Base-by-base conservation (phyloP, 1,284 basidiomycete genomes). In the Moniliophthora roreri region DNA sequence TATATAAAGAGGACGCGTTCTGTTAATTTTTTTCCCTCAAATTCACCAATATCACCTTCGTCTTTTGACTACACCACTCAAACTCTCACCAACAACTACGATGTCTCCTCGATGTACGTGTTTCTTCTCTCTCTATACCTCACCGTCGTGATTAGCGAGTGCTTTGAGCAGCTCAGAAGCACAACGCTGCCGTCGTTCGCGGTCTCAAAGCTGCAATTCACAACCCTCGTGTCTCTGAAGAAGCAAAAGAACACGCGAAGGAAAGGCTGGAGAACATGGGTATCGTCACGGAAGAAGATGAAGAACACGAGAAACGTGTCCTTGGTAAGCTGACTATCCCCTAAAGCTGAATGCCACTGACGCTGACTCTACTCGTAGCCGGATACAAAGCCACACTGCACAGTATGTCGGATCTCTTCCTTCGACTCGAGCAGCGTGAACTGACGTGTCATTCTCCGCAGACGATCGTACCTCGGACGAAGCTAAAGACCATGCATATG, bases 131-230 rank as follows among this genome's bases (percentile, higher is more conserved):
- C 11, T 6, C 6, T 32, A 11, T 32, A 32, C 11, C 28, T 32
- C 11, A 6, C 11, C 28, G 11, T 32, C 11, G 28, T 32, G 6
- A 11, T 11, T 32, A 11, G 11, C 28, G 28, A 6, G 28, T 32
- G 7, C 28, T 11, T 6, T 32, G 11, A 6, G 7, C 28, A 32
- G 28, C 40, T 41, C 40, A 20, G 18, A 45, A 55, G 40, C 47
- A 53, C 42, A 41, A 47, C 24, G 28, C 41, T 24, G 34, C 73
- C 60, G 76, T 81, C 51, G 74, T 71, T 34, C 78, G 76, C 0
- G 80, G 82, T 42, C 70, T 81, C 60, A 82, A 81, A 62, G 78
- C 80, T n/a, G 70, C 80, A 18, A 69, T 82, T 15, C 63, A 73
- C 55, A 82, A 82, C 61, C 80, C 79, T 15, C 72, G 77, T 52